Conservation (phyloP, 306 rosid species). For the Sophora flavescens region DNA sequence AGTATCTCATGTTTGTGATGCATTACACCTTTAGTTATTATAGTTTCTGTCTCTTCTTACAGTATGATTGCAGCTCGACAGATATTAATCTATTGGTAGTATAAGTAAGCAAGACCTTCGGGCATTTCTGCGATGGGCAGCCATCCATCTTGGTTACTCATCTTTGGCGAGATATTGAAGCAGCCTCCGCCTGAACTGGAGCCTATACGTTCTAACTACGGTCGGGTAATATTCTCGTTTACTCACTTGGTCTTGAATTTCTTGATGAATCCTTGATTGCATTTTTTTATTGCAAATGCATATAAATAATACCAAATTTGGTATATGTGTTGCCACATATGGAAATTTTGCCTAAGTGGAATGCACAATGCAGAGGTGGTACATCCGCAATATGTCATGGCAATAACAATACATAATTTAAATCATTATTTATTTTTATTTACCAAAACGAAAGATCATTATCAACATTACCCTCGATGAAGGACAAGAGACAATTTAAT, state of each 20-base stretch:
- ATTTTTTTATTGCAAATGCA: slow-evolving; percentile 18
- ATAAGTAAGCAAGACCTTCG: slow-evolving; percentile 93
- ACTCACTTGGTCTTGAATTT: slow-evolving; percentile 21
- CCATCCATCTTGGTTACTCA: slow-evolving; percentile 80
- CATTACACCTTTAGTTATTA: slow-evolving; percentile 30
- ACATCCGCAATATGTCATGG: neutral
- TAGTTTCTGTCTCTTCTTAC: slow-evolving; percentile 43
- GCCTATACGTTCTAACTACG: slow-evolving; percentile 91
- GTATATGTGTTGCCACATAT: neutral
- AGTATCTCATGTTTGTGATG: slow-evolving; percentile 16
- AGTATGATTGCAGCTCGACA: slow-evolving; percentile 97
- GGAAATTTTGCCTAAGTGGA: slow-evolving; percentile 19
- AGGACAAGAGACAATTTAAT: slow-evolving; percentile 9
- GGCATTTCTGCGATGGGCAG: slow-evolving; percentile 89
- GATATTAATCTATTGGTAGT: slow-evolving; percentile 95
- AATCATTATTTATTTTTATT: neutral
- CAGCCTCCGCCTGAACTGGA: slow-evolving; percentile 99
- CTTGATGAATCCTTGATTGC: slow-evolving; percentile 24
- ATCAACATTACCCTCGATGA: slow-evolving; percentile 9
- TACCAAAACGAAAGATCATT: neutral
- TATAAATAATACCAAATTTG: slow-evolving; percentile 30
- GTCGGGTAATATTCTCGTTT: slow-evolving; percentile 66
- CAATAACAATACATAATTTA: neutral
- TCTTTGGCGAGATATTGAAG: slow-evolving; percentile 91
- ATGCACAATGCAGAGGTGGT: slow-evolving; percentile 10